These are phyloP conservation scores for Syncephalastrum racemosum DNA, from an alignment of 371 early-diverging fungal genomes.

Conservation along the genomic window DNA sequence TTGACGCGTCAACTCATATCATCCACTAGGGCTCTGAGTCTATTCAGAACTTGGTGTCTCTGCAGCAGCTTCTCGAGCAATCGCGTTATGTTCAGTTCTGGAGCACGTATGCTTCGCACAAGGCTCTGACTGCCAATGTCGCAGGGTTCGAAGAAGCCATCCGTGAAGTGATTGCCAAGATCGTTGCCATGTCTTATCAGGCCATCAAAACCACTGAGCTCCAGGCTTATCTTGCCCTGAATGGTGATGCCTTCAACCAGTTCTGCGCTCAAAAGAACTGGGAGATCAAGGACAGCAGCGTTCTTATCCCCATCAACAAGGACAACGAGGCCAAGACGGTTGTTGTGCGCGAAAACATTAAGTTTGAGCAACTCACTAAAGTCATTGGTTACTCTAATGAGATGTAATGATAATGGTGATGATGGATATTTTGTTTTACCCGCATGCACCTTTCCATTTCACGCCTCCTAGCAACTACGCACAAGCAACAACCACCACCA, in stretches of 20 bases:
- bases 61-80: conserved; percentile 81
- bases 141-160: conserved; percentile 75
- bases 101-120: conserved; percentile 57
- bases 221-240: conserved; percentile 66
- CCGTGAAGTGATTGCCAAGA: conserved; percentile 70
- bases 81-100: conserved; percentile 82
- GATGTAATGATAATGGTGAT: conserved; percentile 28
- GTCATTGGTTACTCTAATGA: conserved; percentile 71
- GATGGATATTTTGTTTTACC: conserved; percentile 3
- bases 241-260: conserved; percentile 62
- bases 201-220: conserved; percentile 62
- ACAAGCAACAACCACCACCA: conserved; percentile 9
- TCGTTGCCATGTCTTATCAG: conserved; percentile 81
- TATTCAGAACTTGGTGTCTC: conserved; percentile 64
- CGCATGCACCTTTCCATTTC: conserved; percentile 3
- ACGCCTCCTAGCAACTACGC: background rate
- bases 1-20: background rate
- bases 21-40: conserved; percentile 45
- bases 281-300: conserved; percentile 60
- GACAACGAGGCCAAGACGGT: conserved; percentile 83
- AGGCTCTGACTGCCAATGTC: conserved; percentile 62
- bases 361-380: conserved; percentile 79
- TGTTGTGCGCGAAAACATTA: conserved; percentile 84
- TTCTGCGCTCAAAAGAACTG: conserved; percentile 69
- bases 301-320: conserved; percentile 75